These are phyloP conservation scores for Effrenium voratum DNA, from an alignment of 73 alveolate genomes.

Conservation along the genomic window DNA sequence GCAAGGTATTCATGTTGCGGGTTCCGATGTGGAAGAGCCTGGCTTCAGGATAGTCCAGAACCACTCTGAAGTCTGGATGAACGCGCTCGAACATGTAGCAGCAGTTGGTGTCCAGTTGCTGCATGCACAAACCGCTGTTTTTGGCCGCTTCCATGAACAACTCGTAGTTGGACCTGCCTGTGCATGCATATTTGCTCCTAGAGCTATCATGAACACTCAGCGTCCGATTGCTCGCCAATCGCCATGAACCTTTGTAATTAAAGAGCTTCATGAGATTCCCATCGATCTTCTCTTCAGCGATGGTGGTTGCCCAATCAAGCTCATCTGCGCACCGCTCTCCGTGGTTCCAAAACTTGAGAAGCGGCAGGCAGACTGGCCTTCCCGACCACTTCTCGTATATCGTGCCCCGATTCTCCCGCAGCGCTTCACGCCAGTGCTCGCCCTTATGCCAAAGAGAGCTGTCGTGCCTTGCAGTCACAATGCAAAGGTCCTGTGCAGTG, in stretches of 20 bases:
- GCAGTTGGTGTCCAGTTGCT: slow-evolving; percentile 36
- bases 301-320: slow-evolving; percentile 51
- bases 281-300: slow-evolving; percentile 84
- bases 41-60: slow-evolving; percentile 60
- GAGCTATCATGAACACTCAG: slow-evolving; percentile 5
- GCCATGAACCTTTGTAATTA: slow-evolving; percentile 63
- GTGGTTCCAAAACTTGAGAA: slow-evolving; percentile 72
- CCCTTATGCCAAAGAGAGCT: background rate
- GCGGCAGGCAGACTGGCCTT: slow-evolving; percentile 19
- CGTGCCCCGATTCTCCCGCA: slow-evolving; percentile 50
- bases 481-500: slow-evolving; percentile 46
- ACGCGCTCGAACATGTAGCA: slow-evolving; percentile 93
- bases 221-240: slow-evolving; percentile 91
- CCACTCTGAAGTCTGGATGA: slow-evolving; percentile 86
- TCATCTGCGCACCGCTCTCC: slow-evolving; percentile 40
- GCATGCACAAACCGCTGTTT: slow-evolving; percentile 44
- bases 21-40: slow-evolving; percentile 89
- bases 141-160: slow-evolving; percentile 56
- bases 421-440: background rate
- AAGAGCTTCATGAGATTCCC: slow-evolving; percentile 89
- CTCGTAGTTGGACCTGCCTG: slow-evolving; percentile 70
- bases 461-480: slow-evolving; percentile 29
- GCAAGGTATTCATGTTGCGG: slow-evolving; percentile 44
- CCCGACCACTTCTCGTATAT: slow-evolving; percentile 58
- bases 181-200: slow-evolving; percentile 47